These are phyloP conservation scores for Sugiyamaella mastotermitis DNA, from an alignment of 805 yeast species.

Conservation along the genomic window DNA sequence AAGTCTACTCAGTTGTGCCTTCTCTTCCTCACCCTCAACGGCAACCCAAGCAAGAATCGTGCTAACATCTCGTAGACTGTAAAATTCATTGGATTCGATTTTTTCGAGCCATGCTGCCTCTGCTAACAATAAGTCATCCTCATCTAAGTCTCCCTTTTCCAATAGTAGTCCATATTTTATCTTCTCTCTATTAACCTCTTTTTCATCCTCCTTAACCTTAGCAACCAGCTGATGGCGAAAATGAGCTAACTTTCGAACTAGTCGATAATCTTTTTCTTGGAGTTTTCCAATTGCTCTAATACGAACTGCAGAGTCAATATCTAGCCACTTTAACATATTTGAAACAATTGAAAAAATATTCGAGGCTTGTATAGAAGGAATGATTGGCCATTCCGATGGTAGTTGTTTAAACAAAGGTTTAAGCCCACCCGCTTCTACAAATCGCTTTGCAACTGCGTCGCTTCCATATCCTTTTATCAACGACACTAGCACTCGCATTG, in stretches of 20 bases:
- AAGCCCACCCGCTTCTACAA: conserved; percentile 15
- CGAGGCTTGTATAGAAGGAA: too few species aligned
- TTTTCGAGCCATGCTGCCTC: too few species aligned
- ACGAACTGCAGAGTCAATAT: conserved; percentile 11
- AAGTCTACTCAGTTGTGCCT: background rate
- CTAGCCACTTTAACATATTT: conserved; percentile 13
- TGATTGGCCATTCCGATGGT: too few species aligned
- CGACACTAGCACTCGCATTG: conserved; percentile 10
- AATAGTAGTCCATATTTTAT: too few species aligned
- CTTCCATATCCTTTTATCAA: conserved; percentile 2
- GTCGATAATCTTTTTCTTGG: conserved; percentile 3
- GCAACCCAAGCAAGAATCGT: conserved; percentile 4
- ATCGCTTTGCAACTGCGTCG: conserved; percentile 6
- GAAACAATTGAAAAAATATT: conserved; percentile 9
- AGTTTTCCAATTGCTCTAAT: conserved; percentile 10
- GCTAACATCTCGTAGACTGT: conserved; percentile 1
- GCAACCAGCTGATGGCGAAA: too few species aligned
- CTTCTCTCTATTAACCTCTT: too few species aligned
- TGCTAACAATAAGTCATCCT: too few species aligned
- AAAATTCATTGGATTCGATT: too few species aligned
- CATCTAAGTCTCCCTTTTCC: too few species aligned
- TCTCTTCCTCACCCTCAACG: conserved; percentile 1
- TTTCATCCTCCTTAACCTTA: too few species aligned
- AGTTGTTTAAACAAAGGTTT: conserved; percentile 11
- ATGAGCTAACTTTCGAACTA: too few species aligned